Evolutionary conservation across 176 grass and related monocot genomes (phyloP).

Genomic region (Triticum turgidum): DNA sequence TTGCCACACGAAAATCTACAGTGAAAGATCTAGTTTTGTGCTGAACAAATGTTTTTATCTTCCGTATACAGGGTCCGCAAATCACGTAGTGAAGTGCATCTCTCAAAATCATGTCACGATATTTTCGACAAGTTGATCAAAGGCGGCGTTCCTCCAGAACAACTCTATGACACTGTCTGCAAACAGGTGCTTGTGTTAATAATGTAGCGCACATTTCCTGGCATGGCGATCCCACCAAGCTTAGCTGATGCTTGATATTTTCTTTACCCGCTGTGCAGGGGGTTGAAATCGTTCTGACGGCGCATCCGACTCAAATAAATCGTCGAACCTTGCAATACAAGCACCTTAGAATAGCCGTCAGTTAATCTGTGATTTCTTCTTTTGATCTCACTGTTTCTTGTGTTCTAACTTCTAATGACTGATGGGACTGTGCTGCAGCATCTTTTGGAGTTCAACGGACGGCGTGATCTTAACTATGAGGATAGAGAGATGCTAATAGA

Average conservation of each 20-base stretch:
- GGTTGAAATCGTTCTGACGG: slow-evolving; percentile 96
- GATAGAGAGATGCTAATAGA: slow-evolving; percentile 94
- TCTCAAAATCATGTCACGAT: slow-evolving; percentile 85
- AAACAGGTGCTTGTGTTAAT: slow-evolving; percentile 54
- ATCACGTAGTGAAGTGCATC: slow-evolving; percentile 40
- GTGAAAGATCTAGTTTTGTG: not conserved
- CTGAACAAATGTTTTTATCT: not conserved
- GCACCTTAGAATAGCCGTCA: slow-evolving; percentile 88
- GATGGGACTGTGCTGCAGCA: slow-evolving; percentile 45
- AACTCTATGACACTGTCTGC: slow-evolving; percentile 82
- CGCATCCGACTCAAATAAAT: slow-evolving; percentile 97
- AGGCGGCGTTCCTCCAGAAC: slow-evolving; percentile 56
- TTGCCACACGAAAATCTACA: not conserved
- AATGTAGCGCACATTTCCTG: not conserved
- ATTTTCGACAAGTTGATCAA: slow-evolving; percentile 87
- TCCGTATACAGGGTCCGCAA: slow-evolving; percentile 58
- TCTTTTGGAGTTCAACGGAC: slow-evolving; percentile 85
- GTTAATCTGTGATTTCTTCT: slow-evolving; percentile 17
- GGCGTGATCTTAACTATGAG: slow-evolving; percentile 86
- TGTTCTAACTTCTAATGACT: slow-evolving; percentile 21
- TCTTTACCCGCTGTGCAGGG: slow-evolving; percentile 33
- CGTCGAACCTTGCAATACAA: slow-evolving; percentile 89
- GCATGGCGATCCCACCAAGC: not conserved
- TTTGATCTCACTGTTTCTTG: not conserved
- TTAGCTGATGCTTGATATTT: not conserved